Percentiles rank a stretch among this genome's conserved stretches.
Conservation (phyloP, 2,329 filamentous ascomycete species). For the Xylaria arbuscula region DNA sequence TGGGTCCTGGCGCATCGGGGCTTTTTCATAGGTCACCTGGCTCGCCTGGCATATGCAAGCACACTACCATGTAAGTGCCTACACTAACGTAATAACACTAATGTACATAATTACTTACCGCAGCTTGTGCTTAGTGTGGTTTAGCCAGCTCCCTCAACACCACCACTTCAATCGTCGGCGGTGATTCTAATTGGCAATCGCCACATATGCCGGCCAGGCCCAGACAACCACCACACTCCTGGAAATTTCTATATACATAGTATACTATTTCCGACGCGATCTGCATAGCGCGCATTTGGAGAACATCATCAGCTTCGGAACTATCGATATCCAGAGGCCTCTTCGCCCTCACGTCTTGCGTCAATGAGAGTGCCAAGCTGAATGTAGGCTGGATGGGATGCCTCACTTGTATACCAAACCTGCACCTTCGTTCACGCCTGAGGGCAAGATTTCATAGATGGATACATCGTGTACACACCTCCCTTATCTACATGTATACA, state of each 20-base stretch:
- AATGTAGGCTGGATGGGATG: slow-evolving; percentile 20
- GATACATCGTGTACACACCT: neutral
- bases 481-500: too few species aligned
- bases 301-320: slow-evolving; percentile 8
- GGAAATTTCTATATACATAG: slow-evolving; percentile 12
- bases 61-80: too few species aligned
- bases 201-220: slow-evolving; percentile 15
- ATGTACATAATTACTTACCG: too few species aligned
- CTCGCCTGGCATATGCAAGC: neutral
- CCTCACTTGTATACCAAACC: slow-evolving; percentile 9
- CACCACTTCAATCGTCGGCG: too few species aligned
- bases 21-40: slow-evolving; percentile 15
- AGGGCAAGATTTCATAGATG: neutral
- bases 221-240: slow-evolving; percentile 15
- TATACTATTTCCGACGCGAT: slow-evolving; percentile 30
- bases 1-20: slow-evolving; percentile 22
- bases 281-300: slow-evolving; percentile 19
- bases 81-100: too few species aligned
- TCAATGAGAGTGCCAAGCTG: slow-evolving; percentile 18
- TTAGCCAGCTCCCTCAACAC: too few species aligned
- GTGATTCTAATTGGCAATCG: neutral
- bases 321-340: slow-evolving; percentile 23
- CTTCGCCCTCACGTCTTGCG: slow-evolving; percentile 15
- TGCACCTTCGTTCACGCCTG: neutral
- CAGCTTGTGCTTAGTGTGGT: too few species aligned